Percentiles rank a stretch among this genome's conserved stretches.
Conservation (phyloP, 2,329 filamentous ascomycete species). For the Ophiostoma piceae region DNA sequence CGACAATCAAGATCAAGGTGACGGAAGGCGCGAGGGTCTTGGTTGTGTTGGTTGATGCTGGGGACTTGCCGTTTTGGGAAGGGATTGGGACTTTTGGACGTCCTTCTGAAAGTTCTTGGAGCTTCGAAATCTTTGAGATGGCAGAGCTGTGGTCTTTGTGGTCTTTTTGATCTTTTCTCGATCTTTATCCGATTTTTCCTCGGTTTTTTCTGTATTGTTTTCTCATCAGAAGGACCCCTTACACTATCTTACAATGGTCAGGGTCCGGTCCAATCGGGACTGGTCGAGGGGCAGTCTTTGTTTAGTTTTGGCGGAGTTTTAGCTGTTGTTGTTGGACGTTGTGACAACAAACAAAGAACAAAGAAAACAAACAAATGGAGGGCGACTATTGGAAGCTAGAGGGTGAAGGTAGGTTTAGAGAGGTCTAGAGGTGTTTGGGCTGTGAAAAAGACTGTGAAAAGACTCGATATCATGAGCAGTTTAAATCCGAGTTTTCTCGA, state of each 20-base stretch:
- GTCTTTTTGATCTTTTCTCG: background rate
- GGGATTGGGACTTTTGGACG: background rate
- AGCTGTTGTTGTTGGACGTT: constrained; percentile 9
- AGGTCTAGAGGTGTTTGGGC: background rate
- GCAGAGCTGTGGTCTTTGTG: background rate
- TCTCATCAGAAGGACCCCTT: background rate
- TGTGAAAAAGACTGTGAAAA: too few species aligned
- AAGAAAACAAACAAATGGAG: constrained; percentile 4
- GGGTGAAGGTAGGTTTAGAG: background rate
- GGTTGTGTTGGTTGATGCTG: background rate
- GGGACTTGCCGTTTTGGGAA: constrained; percentile 1
- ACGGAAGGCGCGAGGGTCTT: background rate
- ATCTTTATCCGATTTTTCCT: background rate
- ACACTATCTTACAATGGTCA: background rate
- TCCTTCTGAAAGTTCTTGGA: background rate
- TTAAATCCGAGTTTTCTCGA: too few species aligned
- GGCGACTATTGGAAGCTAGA: background rate
- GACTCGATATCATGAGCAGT: too few species aligned
- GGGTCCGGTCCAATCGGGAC: constrained; percentile 8
- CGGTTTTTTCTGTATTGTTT: background rate
- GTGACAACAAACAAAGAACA: too few species aligned
- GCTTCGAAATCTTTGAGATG: background rate
- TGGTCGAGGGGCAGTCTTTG: constrained; percentile 2
- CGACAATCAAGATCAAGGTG: background rate
- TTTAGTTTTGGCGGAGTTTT: constrained; percentile 4